Conservation (phyloP, 805 yeast genomes). For the Barnettozyma sp. region DNA sequence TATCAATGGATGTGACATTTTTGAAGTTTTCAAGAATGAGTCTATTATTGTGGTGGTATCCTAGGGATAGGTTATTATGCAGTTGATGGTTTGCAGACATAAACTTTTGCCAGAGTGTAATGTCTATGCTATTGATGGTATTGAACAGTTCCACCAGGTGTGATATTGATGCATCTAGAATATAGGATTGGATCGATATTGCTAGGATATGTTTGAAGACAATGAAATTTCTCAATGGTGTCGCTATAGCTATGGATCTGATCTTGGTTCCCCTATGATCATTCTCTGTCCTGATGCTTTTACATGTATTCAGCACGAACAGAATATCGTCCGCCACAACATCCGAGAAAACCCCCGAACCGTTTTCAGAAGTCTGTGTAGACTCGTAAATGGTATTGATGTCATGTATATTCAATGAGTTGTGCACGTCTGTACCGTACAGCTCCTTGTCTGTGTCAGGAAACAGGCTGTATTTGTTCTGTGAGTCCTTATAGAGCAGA, state of each 20-base stretch:
- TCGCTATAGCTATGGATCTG: constrained; percentile 52
- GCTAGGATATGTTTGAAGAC: constrained; percentile 53
- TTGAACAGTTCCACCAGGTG: constrained; percentile 20
- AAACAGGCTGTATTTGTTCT: constrained; percentile 14
- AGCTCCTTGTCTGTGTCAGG: constrained; percentile 19
- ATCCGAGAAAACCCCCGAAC: not conserved
- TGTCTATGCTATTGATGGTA: constrained; percentile 19
- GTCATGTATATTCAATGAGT: constrained; percentile 11
- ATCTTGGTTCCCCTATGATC: constrained; percentile 52
- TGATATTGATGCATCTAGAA: constrained; percentile 17
- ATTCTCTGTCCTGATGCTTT: constrained; percentile 34
- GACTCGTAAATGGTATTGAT: constrained; percentile 21
- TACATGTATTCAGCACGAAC: constrained; percentile 52
- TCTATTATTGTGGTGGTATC: constrained; percentile 18
- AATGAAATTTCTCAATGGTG: constrained; percentile 45
- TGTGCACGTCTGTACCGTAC: constrained; percentile 14
- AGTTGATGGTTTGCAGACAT: constrained; percentile 11
- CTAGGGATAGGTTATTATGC: constrained; percentile 15
- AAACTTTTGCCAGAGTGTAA: constrained; percentile 19
- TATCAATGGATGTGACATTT: constrained; percentile 16
- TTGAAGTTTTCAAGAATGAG: constrained; percentile 19
- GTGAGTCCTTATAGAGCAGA: constrained; percentile 39
- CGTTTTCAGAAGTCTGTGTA: constrained; percentile 1
- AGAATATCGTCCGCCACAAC: constrained; percentile 30
- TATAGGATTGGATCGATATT: constrained; percentile 38